Evolutionary conservation across 495 filamentous ascomycete genomes (phyloP).

Genomic region (Penicillium lividum): DNA sequence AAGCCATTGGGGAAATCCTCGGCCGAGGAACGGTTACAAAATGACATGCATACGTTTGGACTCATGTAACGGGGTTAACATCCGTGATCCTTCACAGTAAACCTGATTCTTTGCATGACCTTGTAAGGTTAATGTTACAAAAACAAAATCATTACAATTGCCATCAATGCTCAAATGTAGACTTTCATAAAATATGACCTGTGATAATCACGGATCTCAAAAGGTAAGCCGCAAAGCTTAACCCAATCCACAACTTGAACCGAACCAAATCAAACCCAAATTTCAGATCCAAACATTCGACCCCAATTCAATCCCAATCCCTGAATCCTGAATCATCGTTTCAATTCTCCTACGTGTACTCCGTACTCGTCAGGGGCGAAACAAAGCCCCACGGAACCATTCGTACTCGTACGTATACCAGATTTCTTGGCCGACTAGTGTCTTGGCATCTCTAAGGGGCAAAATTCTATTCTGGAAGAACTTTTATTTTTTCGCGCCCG

Average conservation of each 20-base stretch:
- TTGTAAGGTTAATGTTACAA: no score
- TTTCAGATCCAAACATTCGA: background rate
- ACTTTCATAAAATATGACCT: background rate
- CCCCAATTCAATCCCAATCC: background rate
- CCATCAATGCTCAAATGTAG: background rate
- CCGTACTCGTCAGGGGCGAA: background rate
- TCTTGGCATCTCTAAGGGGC: conserved; percentile 19
- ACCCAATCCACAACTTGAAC: background rate
- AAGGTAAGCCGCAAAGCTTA: background rate
- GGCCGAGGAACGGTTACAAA: background rate
- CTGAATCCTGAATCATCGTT: no score
- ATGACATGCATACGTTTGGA: background rate
- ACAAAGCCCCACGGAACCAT: background rate
- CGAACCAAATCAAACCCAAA: no score
- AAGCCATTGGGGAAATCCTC: conserved; percentile 6
- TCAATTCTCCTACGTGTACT: background rate
- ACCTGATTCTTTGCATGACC: background rate
- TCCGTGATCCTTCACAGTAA: background rate
- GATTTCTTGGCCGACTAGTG: conserved; percentile 20
- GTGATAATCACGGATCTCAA: background rate
- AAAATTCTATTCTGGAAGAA: background rate
- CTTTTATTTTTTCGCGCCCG: background rate
- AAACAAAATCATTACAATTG: no score
- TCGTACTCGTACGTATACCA: conserved; percentile 18
- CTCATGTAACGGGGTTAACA: background rate